A percentile compares a stretch with the other conserved stretches of the same genome.
Conservation (phyloP, 2,329 filamentous ascomycete genomes). For the Decorospora gaudefroyi region DNA sequence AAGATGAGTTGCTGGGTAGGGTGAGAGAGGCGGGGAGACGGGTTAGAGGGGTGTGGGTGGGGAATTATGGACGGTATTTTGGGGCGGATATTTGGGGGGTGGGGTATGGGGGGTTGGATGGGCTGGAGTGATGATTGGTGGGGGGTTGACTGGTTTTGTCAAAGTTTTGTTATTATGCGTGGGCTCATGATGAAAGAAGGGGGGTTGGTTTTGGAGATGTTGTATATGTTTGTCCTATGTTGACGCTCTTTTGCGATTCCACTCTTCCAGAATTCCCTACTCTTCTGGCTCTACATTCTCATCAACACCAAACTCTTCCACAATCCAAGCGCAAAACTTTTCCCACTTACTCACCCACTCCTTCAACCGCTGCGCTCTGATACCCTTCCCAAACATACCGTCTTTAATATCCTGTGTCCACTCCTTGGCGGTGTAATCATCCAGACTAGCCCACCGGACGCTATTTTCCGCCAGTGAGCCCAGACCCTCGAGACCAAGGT, state of each 20-base stretch:
- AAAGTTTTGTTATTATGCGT: too few relatives aligned
- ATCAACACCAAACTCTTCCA: slow-evolving; percentile 69
- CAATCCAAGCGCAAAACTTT: slow-evolving; percentile 86
- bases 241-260: not conserved
- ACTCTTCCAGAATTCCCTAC: slow-evolving; percentile 12
- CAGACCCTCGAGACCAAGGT: slow-evolving; percentile 83
- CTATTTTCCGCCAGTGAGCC: slow-evolving; percentile 91
- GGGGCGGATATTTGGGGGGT: slow-evolving; percentile 27
- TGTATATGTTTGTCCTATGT: not conserved
- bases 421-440: slow-evolving; percentile 71
- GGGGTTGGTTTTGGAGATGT: too few relatives aligned
- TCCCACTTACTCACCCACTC: slow-evolving; percentile 86
- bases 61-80: slow-evolving; percentile 29
- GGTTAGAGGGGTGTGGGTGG: slow-evolving; percentile 25
- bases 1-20: slow-evolving; percentile 19
- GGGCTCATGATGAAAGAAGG: too few relatives aligned
- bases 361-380: slow-evolving; percentile 72
- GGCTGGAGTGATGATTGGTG: slow-evolving; percentile 1
- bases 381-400: slow-evolving; percentile 70
- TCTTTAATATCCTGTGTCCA: slow-evolving; percentile 76
- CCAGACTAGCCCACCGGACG: slow-evolving; percentile 85
- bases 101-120: slow-evolving; percentile 21
- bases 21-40: slow-evolving; percentile 11
- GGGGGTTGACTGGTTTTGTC: not conserved
- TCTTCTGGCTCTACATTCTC: slow-evolving; percentile 55